Evolutionary conservation across 805 yeast species (phyloP), one percentile per base, ranked within the genome.

Genomic region (Brettanomyces bruxellensis): DNA sequence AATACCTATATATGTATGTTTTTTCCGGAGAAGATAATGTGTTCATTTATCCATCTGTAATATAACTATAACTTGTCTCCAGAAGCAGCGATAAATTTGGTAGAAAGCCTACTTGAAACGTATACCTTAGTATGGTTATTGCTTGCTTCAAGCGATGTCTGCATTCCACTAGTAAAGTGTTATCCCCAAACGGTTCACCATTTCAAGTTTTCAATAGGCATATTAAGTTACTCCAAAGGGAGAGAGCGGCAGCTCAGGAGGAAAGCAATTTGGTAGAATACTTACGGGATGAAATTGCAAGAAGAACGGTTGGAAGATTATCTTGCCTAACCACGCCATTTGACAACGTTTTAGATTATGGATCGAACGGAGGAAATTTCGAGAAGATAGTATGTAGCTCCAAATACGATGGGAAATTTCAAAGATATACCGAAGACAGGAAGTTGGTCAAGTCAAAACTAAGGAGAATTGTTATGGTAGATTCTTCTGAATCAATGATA

Each of bases 281-380:
- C 55, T 64, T 87, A 25, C 70, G 89, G 38, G 81, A 83, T 55
- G 93, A 86, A 58, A 78, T 85, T 6, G 89, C 93, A 1, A 57
- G 70, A 24, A 74, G 86, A 45, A 80, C 89, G 8, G 77, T 86
- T 25, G 95, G 86, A 51, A 70, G 95, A 51, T 62, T 87, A 45
- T 80, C 88, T 2, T 83, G 85, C 60, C 75, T 87, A 43, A 79
- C 83, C 41, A 69, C 89, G 43, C 73, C 75, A 23, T 81, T 86
- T 54, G 67, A 73, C 18, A 67, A 69, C 22, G 73, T 83, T 34
- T 64, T 86, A 48, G 95, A 87, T 58, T 73, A 84, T 47, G 95
- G 95, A 3, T 72, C 83, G 9, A 79, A 85, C 41, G 71, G 81
- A 45, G 95, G 95, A 1, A 80, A 78, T 58, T 58, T 66, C 34